phyloP scores from a whole-genome alignment of 257 asterid species.

The Datura wrightii region DNA sequence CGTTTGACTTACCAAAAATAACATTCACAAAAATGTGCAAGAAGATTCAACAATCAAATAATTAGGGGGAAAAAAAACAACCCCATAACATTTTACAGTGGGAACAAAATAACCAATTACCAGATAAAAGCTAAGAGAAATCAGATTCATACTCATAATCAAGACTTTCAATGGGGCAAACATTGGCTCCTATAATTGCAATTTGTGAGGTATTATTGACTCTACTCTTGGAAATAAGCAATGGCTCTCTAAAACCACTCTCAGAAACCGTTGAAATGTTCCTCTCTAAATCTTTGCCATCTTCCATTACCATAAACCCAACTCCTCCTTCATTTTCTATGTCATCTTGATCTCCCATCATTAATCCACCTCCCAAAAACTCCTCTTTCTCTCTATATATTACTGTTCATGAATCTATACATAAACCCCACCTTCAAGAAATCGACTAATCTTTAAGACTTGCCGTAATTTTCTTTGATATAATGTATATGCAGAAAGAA shows the following conservation, averaged over 20 bases:
- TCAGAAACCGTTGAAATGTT: conserved; percentile 38
- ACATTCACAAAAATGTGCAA: conserved; percentile 16
- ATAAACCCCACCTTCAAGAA: conserved; percentile 28
- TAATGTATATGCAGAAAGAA: neutral
- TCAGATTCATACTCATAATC: conserved; percentile 72
- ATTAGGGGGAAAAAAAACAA: neutral
- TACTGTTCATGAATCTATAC: neutral
- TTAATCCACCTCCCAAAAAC: neutral
- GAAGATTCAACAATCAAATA: neutral
- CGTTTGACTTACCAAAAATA: neutral
- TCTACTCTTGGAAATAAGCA: conserved; percentile 57
- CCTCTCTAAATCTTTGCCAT: conserved; percentile 50
- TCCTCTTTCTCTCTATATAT: conserved; percentile 5
- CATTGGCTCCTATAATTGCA: conserved; percentile 76
- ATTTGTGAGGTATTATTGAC: conserved; percentile 84
- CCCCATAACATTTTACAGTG: neutral
- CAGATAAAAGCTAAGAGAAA: neutral
- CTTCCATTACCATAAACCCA: conserved; percentile 33
- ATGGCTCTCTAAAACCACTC: conserved; percentile 51
- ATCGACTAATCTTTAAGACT: neutral
- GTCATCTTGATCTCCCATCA: conserved; percentile 44
- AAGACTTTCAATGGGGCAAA: conserved; percentile 82
- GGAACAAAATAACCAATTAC: neutral
- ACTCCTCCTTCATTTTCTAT: conserved; percentile 55
- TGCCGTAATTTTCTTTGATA: neutral